phyloP scores from a whole-genome alignment of 176 grass and related monocot species.

The Rhipidocladum racemiflorum region DNA sequence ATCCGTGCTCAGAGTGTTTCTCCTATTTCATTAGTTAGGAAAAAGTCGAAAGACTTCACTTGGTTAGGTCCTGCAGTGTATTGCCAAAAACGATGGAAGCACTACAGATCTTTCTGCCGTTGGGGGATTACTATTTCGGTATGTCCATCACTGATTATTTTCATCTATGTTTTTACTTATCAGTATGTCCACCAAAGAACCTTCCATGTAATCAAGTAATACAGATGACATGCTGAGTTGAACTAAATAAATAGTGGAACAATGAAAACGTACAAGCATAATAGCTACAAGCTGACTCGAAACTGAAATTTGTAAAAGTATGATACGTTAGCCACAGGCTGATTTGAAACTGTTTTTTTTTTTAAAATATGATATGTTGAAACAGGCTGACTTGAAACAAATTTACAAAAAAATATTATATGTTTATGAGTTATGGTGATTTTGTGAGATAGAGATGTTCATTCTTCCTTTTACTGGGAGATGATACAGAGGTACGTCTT shows the following conservation, averaged over 20 bases:
- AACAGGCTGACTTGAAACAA: too few relatives aligned
- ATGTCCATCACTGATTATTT: slow-evolving; percentile 15
- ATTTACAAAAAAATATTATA: too few relatives aligned
- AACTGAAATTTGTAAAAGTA: not conserved
- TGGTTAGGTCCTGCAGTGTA: slow-evolving; percentile 71
- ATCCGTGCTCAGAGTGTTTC: slow-evolving; percentile 50
- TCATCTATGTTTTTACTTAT: not conserved
- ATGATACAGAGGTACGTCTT: not conserved
- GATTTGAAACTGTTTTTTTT: not conserved
- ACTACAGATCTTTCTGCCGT: slow-evolving; percentile 73
- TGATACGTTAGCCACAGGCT: not conserved
- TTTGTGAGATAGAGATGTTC: not conserved
- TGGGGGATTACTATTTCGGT: slow-evolving; percentile 86
- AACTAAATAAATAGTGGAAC: not conserved
- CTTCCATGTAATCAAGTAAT: not conserved
- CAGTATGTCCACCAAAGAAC: not conserved
- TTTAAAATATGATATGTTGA: not conserved
- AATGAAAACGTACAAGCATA: not conserved
- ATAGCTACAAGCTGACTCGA: not conserved
- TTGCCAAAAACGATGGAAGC: slow-evolving; percentile 68
- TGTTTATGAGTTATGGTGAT: too few relatives aligned
- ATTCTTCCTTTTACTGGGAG: not conserved
- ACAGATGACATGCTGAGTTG: not conserved
- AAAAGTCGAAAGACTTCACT: slow-evolving; percentile 50
- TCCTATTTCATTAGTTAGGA: slow-evolving; percentile 15